A percentile compares a stretch with the other conserved stretches of the same genome.
phyloP scores from a whole-genome alignment of 768 basidiomycete species.

The Rhodosporidiobolus sp. region DNA sequence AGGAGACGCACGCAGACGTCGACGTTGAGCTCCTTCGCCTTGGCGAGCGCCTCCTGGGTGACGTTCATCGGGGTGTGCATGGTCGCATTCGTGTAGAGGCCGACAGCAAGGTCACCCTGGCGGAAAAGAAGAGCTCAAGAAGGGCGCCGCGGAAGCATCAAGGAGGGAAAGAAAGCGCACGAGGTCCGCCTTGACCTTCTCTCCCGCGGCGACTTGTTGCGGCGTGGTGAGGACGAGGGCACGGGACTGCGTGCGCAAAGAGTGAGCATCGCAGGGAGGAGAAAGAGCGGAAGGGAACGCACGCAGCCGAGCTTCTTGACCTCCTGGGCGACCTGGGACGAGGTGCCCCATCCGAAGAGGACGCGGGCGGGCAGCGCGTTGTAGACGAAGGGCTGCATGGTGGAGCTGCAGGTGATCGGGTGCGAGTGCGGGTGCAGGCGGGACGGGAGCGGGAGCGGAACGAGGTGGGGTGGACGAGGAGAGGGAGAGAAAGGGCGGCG shows the following conservation, averaged over 20 bases:
- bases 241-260: conserved; percentile 26
- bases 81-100: conserved; percentile 51
- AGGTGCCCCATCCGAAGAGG: conserved; percentile 51
- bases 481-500: no score
- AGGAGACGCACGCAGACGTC: conserved; percentile 49
- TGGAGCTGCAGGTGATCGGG: background rate
- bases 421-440: background rate
- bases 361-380: conserved; percentile 51
- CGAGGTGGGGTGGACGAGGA: no score
- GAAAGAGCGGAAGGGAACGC: background rate
- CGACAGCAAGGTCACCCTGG: conserved; percentile 45
- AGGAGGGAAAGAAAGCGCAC: conserved; percentile 31
- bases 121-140: background rate
- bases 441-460: background rate
- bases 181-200: conserved; percentile 42
- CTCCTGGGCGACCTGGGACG: conserved; percentile 48
- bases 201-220: conserved; percentile 46
- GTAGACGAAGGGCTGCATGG: conserved; percentile 51
- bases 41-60: conserved; percentile 49
- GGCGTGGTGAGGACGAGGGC: conserved; percentile 51
- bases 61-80: conserved; percentile 53
- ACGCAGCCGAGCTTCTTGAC: conserved; percentile 48
- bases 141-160: conserved; percentile 16
- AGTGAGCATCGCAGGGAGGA: background rate
- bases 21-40: conserved; percentile 44